A percentile compares a stretch with the other conserved stretches of the same genome.
Evolutionary conservation across 208 protist species (phyloP).

Genomic region (Zelonia costaricensis): DNA sequence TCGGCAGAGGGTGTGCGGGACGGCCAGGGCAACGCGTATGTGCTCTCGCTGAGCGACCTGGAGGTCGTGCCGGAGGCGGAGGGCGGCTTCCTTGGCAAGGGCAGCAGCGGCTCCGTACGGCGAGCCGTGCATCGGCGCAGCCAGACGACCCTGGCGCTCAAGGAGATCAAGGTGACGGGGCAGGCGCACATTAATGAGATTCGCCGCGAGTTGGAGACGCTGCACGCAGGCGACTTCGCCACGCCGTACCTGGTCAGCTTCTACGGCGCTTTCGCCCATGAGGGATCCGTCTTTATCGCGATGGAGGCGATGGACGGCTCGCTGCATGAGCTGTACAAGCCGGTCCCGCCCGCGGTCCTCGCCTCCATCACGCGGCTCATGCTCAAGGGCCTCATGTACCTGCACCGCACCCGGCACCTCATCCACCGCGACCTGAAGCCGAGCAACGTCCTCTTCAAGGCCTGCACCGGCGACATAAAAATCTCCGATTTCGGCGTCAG

Average conservation of each 20-base stretch:
- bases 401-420: slow-evolving; percentile 86
- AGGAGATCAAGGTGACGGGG: slow-evolving; percentile 88
- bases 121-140: slow-evolving; percentile 62
- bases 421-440: slow-evolving; percentile 98
- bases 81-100: slow-evolving; percentile 70
- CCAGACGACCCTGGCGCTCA: slow-evolving; percentile 65
- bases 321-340: slow-evolving; percentile 62
- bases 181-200: slow-evolving; percentile 79
- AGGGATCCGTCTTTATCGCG: slow-evolving; percentile 90
- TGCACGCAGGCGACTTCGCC: slow-evolving; percentile 52
- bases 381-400: slow-evolving; percentile 82
- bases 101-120: slow-evolving; percentile 85
- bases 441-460: slow-evolving; percentile 96
- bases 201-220: slow-evolving; percentile 79
- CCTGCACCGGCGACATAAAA: slow-evolving; percentile 70
- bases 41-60: slow-evolving; percentile 79
- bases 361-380: slow-evolving; percentile 77
- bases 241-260: slow-evolving; percentile 76
- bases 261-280: slow-evolving; percentile 86
- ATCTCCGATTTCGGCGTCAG: slow-evolving; percentile 96
- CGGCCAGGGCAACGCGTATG: slow-evolving; percentile 51
- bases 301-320: slow-evolving; percentile 93
- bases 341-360: slow-evolving; percentile 56
- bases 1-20: slow-evolving; percentile 74
- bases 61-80: slow-evolving; percentile 45